Conservation (phyloP, 2,329 filamentous ascomycete species). For the Cladosporium phlei region DNA sequence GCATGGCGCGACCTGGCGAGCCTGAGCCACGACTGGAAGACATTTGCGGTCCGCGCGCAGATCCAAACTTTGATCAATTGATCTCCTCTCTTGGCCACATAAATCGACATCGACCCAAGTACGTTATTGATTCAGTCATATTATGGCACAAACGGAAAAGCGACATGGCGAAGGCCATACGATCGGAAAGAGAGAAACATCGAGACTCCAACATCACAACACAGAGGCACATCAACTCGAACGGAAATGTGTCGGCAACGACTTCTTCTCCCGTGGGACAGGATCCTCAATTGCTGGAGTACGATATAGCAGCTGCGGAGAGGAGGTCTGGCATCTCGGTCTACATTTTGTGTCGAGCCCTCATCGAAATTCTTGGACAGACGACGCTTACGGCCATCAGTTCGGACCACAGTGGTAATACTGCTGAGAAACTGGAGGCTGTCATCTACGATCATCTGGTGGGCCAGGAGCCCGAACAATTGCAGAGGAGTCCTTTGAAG, state of each 20-base stretch:
- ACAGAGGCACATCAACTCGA: conserved; percentile 16
- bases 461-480: conserved; percentile 12
- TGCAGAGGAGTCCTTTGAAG: conserved; percentile 39
- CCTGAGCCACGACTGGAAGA: conserved; percentile 79
- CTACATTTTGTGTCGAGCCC: conserved; percentile 87
- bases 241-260: conserved; percentile 15
- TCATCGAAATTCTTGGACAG: conserved; percentile 90
- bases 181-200: conserved; percentile 26
- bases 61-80: conserved; percentile 86
- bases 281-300: conserved; percentile 26
- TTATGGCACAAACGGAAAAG: conserved; percentile 96
- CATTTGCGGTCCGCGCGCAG: conserved; percentile 84
- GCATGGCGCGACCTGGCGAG: conserved; percentile 72
- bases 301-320: conserved; percentile 47
- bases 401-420: conserved; percentile 61
- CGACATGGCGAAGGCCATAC: conserved; percentile 60
- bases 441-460: conserved; percentile 90
- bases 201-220: conserved; percentile 22
- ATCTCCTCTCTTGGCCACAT: conserved; percentile 92
- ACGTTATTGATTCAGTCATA: conserved; percentile 95
- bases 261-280: conserved; percentile 22
- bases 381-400: conserved; percentile 72
- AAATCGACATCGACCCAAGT: conserved; percentile 87
- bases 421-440: conserved; percentile 88
- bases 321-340: conserved; percentile 90